Percentiles rank a stretch among this genome's conserved stretches.
phyloP scores from a whole-genome alignment of 140 eudicot species.

The Cichorium intybus region DNA sequence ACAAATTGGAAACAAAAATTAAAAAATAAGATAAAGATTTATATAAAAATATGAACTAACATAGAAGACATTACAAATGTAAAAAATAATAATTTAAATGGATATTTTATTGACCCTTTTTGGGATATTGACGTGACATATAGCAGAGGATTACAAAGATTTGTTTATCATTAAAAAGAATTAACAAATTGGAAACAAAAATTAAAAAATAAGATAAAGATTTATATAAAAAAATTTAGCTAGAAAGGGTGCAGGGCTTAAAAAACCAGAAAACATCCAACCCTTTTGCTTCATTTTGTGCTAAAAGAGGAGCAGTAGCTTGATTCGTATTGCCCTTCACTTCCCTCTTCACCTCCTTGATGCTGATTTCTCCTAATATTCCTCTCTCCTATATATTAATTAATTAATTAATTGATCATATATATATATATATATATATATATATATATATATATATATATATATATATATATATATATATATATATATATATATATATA shows the following conservation, averaged over 20 bases:
- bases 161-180: slow-evolving; percentile 20
- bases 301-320: slow-evolving; percentile 5
- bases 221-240: slow-evolving; percentile 24
- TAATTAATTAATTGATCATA: background rate
- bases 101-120: slow-evolving; percentile 25
- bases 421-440: no score
- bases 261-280: slow-evolving; percentile 91
- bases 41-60: no score
- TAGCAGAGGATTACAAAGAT: slow-evolving; percentile 1
- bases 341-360: slow-evolving; percentile 35
- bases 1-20: slow-evolving; percentile 16
- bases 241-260: slow-evolving; percentile 88
- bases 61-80: no score
- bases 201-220: background rate
- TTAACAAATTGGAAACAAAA: slow-evolving; percentile 9
- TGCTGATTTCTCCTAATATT: slow-evolving; percentile 12
- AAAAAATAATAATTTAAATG: no score
- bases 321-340: slow-evolving; percentile 28
- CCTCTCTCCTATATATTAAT: slow-evolving; percentile 24
- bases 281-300: slow-evolving; percentile 52
- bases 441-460: no score
- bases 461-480: no score
- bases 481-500: no score
- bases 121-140: slow-evolving; percentile 22
- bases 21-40: no score